Evolutionary conservation across 1,139 yeast genomes (phyloP).

Genomic region (Petasospora fabianii): DNA sequence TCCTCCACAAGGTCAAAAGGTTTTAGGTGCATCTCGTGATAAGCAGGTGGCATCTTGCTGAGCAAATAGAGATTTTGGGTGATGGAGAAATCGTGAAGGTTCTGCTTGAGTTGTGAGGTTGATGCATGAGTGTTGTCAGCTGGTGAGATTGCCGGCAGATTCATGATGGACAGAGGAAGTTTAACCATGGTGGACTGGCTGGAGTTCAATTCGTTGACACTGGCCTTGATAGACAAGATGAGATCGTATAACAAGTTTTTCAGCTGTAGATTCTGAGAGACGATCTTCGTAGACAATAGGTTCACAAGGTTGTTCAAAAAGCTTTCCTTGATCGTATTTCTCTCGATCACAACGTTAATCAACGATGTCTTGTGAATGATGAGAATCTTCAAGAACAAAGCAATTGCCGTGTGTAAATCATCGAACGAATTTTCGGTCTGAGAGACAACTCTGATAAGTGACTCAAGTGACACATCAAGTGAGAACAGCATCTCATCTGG

Average conservation of each 20-base stretch:
- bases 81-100: constrained; percentile 22
- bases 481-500: constrained; percentile 26
- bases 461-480: constrained; percentile 23
- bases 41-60: constrained; percentile 31
- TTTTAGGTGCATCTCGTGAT: constrained; percentile 36
- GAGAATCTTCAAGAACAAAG: constrained; percentile 51
- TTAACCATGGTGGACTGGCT: constrained; percentile 19
- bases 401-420: constrained; percentile 31
- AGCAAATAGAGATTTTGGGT: constrained; percentile 32
- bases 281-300: constrained; percentile 41
- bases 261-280: constrained; percentile 35
- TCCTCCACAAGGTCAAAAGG: constrained; percentile 71
- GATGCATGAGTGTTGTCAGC: neutral
- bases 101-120: constrained; percentile 5
- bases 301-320: constrained; percentile 41
- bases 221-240: constrained; percentile 48
- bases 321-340: constrained; percentile 29
- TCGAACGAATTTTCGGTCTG: constrained; percentile 20
- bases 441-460: constrained; percentile 20
- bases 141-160: constrained; percentile 23
- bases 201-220: constrained; percentile 24
- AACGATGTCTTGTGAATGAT: constrained; percentile 53
- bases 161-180: constrained; percentile 24
- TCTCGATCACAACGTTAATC: constrained; percentile 28
- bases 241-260: constrained; percentile 62